Evolutionary conservation across 176 grass and related monocot genomes (phyloP).

Genomic region (Paspalum vaginatum): DNA sequence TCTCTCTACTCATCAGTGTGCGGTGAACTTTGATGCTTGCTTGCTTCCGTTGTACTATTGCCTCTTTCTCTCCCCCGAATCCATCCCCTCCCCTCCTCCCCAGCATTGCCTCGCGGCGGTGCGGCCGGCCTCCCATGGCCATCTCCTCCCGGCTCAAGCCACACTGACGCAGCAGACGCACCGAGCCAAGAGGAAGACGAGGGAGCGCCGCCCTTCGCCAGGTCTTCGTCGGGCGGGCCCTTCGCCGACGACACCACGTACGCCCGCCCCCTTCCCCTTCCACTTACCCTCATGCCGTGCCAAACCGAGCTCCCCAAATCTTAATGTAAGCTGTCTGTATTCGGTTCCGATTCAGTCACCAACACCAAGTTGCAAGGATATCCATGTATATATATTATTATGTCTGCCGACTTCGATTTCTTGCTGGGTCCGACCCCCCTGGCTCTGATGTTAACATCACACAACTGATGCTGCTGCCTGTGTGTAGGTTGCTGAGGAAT

Average conservation of each 20-base stretch:
- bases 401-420: background rate
- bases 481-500: slow-evolving; percentile 26
- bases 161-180: slow-evolving; percentile 13
- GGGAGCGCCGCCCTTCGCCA: slow-evolving; percentile 8
- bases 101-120: background rate
- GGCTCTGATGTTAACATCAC: background rate
- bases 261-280: background rate
- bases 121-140: slow-evolving; percentile 39
- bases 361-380: background rate
- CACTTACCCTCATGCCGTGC: background rate
- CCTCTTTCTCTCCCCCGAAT: slow-evolving; percentile 34
- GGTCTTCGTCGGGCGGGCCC: background rate
- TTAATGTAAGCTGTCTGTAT: background rate
- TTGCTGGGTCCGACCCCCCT: background rate
- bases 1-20: background rate
- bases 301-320: background rate
- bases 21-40: slow-evolving; percentile 37
- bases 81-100: background rate
- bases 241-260: background rate
- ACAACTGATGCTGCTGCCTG: background rate
- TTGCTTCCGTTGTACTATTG: slow-evolving; percentile 49
- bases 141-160: slow-evolving; percentile 8
- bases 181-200: background rate
- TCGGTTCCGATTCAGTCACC: background rate
- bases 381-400: background rate